Conservation (phyloP, 2,329 filamentous ascomycete species). For the Dryadomyces sulphureus region DNA sequence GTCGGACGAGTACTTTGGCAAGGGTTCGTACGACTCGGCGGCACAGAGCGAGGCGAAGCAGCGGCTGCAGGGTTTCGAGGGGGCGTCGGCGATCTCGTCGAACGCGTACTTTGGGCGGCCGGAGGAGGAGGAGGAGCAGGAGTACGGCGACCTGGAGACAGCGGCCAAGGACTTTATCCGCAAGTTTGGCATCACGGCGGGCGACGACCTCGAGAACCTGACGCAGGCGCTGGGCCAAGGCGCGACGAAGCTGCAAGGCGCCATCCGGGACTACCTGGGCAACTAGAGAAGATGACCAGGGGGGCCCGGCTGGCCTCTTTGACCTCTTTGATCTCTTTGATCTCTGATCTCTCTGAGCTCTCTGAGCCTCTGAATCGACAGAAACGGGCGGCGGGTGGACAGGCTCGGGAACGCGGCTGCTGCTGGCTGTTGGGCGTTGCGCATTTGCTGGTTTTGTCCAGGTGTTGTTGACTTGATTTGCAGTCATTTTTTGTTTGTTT, state of each 20-base stretch:
- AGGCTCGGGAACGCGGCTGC: too few species aligned
- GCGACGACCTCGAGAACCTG: conserved; percentile 88
- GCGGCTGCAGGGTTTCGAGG: conserved; percentile 82
- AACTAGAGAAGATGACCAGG: conserved; percentile 23
- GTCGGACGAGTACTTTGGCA: conserved; percentile 96
- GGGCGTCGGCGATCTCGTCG: conserved; percentile 80
- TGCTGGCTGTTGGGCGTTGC: background rate
- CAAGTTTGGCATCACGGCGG: conserved; percentile 88
- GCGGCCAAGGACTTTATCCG: conserved; percentile 93
- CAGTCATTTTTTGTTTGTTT: background rate
- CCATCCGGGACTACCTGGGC: conserved; percentile 49
- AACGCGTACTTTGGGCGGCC: conserved; percentile 95
- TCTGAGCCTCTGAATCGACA: too few species aligned
- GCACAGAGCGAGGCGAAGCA: conserved; percentile 75
- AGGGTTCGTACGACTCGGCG: conserved; percentile 67
- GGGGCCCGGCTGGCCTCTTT: too few species aligned
- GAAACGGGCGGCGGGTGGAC: too few species aligned
- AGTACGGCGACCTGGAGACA: conserved; percentile 82
- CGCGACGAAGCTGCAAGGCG: conserved; percentile 67
- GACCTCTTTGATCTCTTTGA: background rate
- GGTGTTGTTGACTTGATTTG: background rate
- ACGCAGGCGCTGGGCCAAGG: conserved; percentile 73
- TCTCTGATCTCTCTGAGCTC: background rate
- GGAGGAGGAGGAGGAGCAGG: conserved; percentile 57
- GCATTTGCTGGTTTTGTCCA: background rate